A percentile compares a stretch with the other conserved stretches of the same genome.
phyloP scores from a whole-genome alignment of 2,329 filamentous ascomycete species.

The Fusarium siculi region DNA sequence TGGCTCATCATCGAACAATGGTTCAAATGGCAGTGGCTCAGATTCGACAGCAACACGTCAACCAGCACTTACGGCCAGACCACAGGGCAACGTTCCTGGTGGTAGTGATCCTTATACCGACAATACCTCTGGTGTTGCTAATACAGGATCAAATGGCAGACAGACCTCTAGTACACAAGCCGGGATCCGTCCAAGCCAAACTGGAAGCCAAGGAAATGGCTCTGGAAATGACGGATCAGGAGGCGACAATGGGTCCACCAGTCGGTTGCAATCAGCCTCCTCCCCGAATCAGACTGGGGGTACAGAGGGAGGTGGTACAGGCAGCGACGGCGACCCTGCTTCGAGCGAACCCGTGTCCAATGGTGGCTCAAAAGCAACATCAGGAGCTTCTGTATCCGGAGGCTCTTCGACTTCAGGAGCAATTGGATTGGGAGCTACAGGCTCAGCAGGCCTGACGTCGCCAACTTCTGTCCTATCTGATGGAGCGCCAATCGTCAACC shows the following conservation, averaged over 20 bases:
- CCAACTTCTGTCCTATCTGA: neutral
- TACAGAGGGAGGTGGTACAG: neutral
- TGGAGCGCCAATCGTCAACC: slow-evolving; percentile 3
- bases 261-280: neutral
- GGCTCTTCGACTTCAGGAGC: neutral
- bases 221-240: neutral
- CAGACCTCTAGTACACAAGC: neutral
- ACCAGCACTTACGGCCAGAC: neutral
- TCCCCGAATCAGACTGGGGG: neutral
- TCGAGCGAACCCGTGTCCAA: neutral
- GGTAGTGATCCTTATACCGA: neutral
- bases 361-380: neutral
- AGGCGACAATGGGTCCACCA: neutral
- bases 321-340: neutral
- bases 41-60: neutral
- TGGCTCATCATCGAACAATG: neutral
- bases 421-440: neutral
- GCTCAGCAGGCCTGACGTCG: neutral
- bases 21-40: neutral
- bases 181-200: neutral
- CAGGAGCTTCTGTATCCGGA: neutral
- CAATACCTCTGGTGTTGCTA: neutral
- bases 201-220: neutral
- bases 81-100: neutral
- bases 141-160: neutral